Base-by-base conservation (phyloP, 208 protist genomes). In the Sergeia podlipaevii region DNA sequence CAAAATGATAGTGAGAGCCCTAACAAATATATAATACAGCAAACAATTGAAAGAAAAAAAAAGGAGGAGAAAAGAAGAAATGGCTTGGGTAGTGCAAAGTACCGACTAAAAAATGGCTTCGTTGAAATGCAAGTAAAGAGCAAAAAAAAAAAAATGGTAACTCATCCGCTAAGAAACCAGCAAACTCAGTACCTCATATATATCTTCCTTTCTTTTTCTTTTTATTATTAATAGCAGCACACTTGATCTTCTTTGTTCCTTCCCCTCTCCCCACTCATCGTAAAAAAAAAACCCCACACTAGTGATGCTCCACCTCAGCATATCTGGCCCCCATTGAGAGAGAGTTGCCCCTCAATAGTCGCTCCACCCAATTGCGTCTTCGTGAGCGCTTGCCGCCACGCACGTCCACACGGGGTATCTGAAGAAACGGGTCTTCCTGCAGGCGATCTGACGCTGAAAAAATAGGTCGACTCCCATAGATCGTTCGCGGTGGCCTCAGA, bases 21-120 rank as follows among this genome's bases (percentile, higher is more conserved):
- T 29, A n/a, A 30, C 17, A 0, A 29, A 27, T 37, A 45, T 10
- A 48, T 38, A 39, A 57, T 27, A 13, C 17, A 18, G 4, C 15
- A 28, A 44, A 21, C 2, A 8, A 47, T 34, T 46, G 15, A 7
- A 15, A 20, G n/a, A 37, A 39, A 21, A 23, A 48, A 47, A 63
- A 37, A 29, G 41, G 3, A 59, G 50, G 56, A 57, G 28, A 66
- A 55, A 43, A 51, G 39, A 2, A 41, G 27, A n/a, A 39, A 54
- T 13, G 29, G 21, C 17, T 37, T 39, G 11, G 13, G 17, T 33
- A 34, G n/a, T 38, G 10, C 11, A 52, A 7, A 39, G 8, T 29
- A 15, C 26, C 24, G 6, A 5, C 17, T 15, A 4, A 48, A 5
- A n/a, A 32, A n/a, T 27, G 20, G 8, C 4, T 27, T 5, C n/a